A percentile compares a stretch with the other conserved stretches of the same genome.
These are phyloP conservation scores for Phyllosticta paracitricarpa DNA, from an alignment of 2,329 filamentous ascomycete genomes.

Conservation along the genomic window DNA sequence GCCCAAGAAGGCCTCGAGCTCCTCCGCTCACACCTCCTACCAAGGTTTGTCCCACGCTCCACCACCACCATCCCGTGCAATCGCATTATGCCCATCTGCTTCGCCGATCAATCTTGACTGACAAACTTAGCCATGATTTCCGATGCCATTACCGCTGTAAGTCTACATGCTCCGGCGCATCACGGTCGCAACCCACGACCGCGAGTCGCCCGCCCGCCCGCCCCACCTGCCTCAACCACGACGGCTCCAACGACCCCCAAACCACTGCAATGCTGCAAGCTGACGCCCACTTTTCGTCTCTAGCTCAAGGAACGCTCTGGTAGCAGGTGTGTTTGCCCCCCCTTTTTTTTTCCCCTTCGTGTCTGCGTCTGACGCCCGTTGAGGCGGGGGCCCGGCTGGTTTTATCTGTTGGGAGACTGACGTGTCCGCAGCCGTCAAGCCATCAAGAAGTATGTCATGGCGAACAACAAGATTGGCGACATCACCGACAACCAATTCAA, in stretches of 20 bases:
- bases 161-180: conserved; percentile 45
- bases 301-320: conserved; percentile 63
- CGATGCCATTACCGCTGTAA: conserved; percentile 60
- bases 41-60: conserved; percentile 46
- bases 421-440: conserved; percentile 50
- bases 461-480: conserved; percentile 56
- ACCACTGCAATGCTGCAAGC: conserved; percentile 21
- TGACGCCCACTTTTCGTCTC: conserved; percentile 38
- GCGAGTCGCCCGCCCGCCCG: conserved; percentile 23
- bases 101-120: conserved; percentile 48
- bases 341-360: conserved; percentile 17
- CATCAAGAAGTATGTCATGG: conserved; percentile 65
- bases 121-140: conserved; percentile 57
- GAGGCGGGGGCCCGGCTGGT: conserved; percentile 19
- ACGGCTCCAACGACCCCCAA: conserved; percentile 17
- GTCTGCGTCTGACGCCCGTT: conserved; percentile 13
- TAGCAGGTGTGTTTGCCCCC: conserved; percentile 49
- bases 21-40: conserved; percentile 53
- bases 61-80: conserved; percentile 32
- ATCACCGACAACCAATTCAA: conserved; percentile 51
- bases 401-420: conserved; percentile 23
- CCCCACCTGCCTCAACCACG: conserved; percentile 20
- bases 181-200: conserved; percentile 25
- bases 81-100: conserved; percentile 28
- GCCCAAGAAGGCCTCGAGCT: conserved; percentile 47